Evolutionary conservation across 2,329 filamentous ascomycete species (phyloP), one percentile per base, ranked within the genome.

Genomic region (Podosphaera fusca): DNA sequence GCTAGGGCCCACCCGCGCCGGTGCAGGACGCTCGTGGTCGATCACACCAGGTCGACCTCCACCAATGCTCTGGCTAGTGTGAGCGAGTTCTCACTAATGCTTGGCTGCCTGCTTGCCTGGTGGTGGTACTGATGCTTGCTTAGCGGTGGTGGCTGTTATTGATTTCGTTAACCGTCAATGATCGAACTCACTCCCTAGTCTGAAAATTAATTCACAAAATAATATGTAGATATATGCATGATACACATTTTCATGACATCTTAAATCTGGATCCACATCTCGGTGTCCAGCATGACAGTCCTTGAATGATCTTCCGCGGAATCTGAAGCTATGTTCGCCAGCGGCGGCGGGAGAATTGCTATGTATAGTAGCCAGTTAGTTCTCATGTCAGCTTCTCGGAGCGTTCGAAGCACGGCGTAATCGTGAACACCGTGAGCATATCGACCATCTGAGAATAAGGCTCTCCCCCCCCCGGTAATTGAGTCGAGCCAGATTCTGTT

Each of bases 11-110:
- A 42, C 38, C 38, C 38, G 38, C 38, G 60, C 47, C 55, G 59
- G 57, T 56, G 57, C 52, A 59, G 59, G 38, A 55, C 60, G 57
- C 57, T 63, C 60, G 62, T 64, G 62, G 64, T 55, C 59, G 62
- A 65, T 64, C 62, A 60, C 60, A 60, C 63, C 59, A 61, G 62
- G 63, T 63, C 56, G 58, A 54, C 45, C 51, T 45, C 58, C 59
- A 56, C 58, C 55, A 59, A 59, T 56, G 53, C 55, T 63, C 36
- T 55, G 58, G 56, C 54, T 62, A 63, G 61, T 60, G 61, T 57
- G 52, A 57, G 45, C 55, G 52, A 10, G 38, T 42, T 8, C 9
- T 8, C n/a, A 12, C 4, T 3, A 4, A 12, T 8, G 5, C 10
- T 12, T 14, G 10, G 10, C 10, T 42, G 38, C 38, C 38, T 42